Percentiles rank a stretch among this genome's conserved stretches.
These are phyloP conservation scores for Chrysochromulina tobinii DNA, from an alignment of 78 protist species.

Conservation along the genomic window DNA sequence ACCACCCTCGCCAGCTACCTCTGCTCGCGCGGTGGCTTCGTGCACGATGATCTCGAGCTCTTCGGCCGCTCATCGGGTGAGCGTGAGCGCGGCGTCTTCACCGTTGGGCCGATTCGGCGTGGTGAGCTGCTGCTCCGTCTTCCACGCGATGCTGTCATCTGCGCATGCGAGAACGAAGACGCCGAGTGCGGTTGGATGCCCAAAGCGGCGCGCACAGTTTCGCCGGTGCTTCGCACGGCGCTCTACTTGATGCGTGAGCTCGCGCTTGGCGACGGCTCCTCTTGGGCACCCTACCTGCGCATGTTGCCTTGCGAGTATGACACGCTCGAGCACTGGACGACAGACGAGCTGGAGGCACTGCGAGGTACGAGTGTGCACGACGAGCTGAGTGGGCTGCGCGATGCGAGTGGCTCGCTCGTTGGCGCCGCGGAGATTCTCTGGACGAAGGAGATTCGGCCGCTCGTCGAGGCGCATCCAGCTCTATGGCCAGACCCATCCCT, in stretches of 20 bases:
- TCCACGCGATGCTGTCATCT: neutral
- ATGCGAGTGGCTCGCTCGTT: neutral
- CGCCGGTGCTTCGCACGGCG: neutral
- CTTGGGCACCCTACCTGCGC: neutral
- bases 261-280: neutral
- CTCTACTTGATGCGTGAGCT: neutral
- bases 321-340: neutral
- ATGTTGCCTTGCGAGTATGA: neutral
- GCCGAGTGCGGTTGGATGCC: neutral
- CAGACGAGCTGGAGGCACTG: neutral
- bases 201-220: neutral
- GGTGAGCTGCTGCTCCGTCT: neutral
- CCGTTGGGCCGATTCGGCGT: neutral
- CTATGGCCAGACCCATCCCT: constrained; percentile 21
- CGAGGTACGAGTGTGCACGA: neutral
- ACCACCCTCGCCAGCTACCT: neutral
- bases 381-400: neutral
- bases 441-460: neutral
- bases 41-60: neutral
- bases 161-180: neutral
- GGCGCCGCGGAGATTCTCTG: neutral
- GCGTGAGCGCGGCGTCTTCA: neutral
- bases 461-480: neutral
- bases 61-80: neutral
- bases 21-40: neutral